Conservation (phyloP, 2,329 filamentous ascomycete genomes). For the Paracorniculantispora psalliotae region DNA sequence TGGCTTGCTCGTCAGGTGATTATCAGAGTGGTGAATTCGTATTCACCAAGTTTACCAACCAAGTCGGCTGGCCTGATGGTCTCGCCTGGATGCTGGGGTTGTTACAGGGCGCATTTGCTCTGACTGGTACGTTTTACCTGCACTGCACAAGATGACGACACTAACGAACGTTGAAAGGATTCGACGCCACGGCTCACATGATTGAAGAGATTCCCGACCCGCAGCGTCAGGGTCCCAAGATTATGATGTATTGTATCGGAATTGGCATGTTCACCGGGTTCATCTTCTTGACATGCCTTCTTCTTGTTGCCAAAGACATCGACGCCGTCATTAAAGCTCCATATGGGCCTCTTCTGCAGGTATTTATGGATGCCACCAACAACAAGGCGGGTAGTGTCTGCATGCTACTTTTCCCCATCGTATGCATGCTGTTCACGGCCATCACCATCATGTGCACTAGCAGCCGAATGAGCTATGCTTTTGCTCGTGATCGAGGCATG, state of each 20-base stretch:
- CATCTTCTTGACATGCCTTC: conserved; percentile 56
- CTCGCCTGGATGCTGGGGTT: conserved; percentile 53
- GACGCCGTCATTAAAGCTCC: conserved; percentile 49
- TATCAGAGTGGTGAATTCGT: conserved; percentile 62
- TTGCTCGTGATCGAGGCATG: conserved; percentile 59
- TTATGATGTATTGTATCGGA: conserved; percentile 60
- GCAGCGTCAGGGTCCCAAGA: conserved; percentile 54
- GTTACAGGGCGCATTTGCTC: conserved; percentile 46
- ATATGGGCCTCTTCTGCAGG: conserved; percentile 56
- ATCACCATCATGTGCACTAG: conserved; percentile 62
- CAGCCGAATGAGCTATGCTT: conserved; percentile 62
- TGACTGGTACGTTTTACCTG: conserved; percentile 29
- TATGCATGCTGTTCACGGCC: conserved; percentile 60
- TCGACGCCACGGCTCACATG: conserved; percentile 47
- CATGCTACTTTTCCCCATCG: conserved; percentile 59
- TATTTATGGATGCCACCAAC: conserved; percentile 57
- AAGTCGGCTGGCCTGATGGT: conserved; percentile 65
- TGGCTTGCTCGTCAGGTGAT: conserved; percentile 60
- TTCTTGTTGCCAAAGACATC: conserved; percentile 59
- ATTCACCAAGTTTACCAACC: conserved; percentile 63
- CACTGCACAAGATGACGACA: not conserved
- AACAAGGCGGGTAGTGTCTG: conserved; percentile 58
- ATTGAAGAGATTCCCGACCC: conserved; percentile 56
- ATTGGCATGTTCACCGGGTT: conserved; percentile 61
- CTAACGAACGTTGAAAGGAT: conserved; percentile 25